Base-by-base conservation (phyloP, 2,329 filamentous ascomycete species). In the Gliomastix tumulicola region DNA sequence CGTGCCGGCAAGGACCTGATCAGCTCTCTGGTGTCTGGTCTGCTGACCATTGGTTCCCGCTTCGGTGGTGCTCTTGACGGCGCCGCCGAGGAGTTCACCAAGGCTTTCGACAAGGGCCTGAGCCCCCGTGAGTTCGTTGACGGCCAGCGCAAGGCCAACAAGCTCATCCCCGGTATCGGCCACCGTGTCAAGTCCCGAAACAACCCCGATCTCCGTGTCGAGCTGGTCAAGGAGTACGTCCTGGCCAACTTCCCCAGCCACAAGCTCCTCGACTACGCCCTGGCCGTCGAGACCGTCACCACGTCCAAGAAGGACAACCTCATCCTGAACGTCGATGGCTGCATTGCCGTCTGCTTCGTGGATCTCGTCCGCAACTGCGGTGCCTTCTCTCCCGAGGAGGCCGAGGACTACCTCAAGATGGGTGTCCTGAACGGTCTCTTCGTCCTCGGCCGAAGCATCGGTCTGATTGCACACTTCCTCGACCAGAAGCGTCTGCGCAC, bases 251-350 rank as follows among this genome's bases (percentile, higher is more conserved):
- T 98, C 84, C 88, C 92, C 53, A 89, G 71, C 71, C 88, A 86
- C 78, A 97, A 97, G 79, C 82, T 97, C 60, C 88, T 98, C 62
- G 92, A 98, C 73, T 98, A 96, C 65, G 92, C 92, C 49, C 80
- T 98, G 58, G 92, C 92, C 32, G 92, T 98, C 50, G 92, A 98
- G 79, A 86, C 85, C 10, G 92, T 98, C 47, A 98, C 92, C 38
- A 98, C 92, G 35, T 96, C 88, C 48, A 98, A 98, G 86, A 98
- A 98, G 79, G 92, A 98, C 73, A 98, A 97, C 77, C 80, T 98
- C 51, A 98, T 98, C 55, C 82, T 98, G 57, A 98, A 98, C 76
- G 92, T 98, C 41, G 92, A 97, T 60, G 92, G 92, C 55, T 95
- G 88, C 65, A 85, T 98, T 57, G 92, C 92, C 49, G 92, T 98